phyloP scores from a whole-genome alignment of 2,329 filamentous ascomycete species.

The Teratosphaeria epicoccoides region DNA sequence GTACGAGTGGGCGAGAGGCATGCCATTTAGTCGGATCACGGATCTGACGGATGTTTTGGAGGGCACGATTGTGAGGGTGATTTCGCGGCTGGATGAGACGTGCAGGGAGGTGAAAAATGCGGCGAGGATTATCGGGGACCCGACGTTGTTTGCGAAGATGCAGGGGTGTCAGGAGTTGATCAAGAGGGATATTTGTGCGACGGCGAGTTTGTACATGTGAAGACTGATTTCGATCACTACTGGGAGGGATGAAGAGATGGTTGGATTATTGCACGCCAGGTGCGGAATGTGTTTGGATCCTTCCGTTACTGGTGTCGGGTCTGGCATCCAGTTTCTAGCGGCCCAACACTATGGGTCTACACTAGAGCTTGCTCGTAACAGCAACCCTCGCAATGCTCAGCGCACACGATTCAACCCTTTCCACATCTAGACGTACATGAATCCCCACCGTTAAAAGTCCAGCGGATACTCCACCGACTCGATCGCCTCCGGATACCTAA shows the following conservation, averaged over 20 bases:
- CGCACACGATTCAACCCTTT: too few species aligned
- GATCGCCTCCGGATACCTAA: slow-evolving; percentile 56
- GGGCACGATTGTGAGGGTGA: slow-evolving; percentile 91
- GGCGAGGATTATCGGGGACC: slow-evolving; percentile 88
- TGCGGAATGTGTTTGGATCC: too few species aligned
- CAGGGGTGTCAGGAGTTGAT: slow-evolving; percentile 95
- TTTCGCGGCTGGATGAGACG: slow-evolving; percentile 87
- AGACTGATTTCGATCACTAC: too few species aligned
- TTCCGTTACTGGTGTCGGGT: too few species aligned
- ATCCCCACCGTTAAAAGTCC: slow-evolving; percentile 17
- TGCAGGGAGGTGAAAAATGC: slow-evolving; percentile 97
- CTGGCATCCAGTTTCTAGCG: too few species aligned
- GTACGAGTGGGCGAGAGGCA: slow-evolving; percentile 94
- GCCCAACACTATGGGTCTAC: too few species aligned
- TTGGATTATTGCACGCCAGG: too few species aligned
- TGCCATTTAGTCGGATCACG: slow-evolving; percentile 97
- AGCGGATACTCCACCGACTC: slow-evolving; percentile 49
- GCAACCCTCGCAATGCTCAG: too few species aligned
- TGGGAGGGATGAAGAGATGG: too few species aligned
- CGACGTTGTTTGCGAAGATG: slow-evolving; percentile 91
- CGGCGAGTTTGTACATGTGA: slow-evolving; percentile 78
- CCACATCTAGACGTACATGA: background rate
- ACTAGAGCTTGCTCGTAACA: too few species aligned
- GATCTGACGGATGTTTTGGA: slow-evolving; percentile 92
- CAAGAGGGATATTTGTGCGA: slow-evolving; percentile 86